Base-by-base conservation (phyloP, 1,284 basidiomycete species). In the Moesziomyces globuligerus region DNA sequence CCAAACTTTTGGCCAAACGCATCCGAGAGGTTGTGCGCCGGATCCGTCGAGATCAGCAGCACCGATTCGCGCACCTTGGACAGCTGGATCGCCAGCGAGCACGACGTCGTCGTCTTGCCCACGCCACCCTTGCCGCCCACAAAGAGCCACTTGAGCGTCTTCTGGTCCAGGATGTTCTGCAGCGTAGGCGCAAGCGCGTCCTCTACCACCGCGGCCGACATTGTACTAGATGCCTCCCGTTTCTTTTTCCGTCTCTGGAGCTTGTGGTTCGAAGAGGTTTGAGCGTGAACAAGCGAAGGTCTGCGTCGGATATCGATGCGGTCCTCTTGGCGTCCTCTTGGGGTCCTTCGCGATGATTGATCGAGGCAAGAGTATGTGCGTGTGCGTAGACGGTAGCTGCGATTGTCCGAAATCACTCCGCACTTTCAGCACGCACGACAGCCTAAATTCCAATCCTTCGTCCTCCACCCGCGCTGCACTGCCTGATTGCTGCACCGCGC, bases 1-100 rank as follows among this genome's bases (percentile, higher is more conserved):
- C 92, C 93, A 84, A 99, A 98, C 85, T 99, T 98, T 83, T 99
- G 95, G 11, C 93, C 92, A 83, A 98, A 98, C 7, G 96, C 95
- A 84, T 98, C 95, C 15, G 94, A 97, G 37, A 99, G 86, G 84
- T 99, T 99, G 86, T 99, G 95, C 37, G 95, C 95, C 11, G 95
- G 96, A 84, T 99, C 95, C 8, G 95, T 99, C 11, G 94, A 98
- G 59, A 82, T 81, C 51, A 82, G 69, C 28, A 82, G 65, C 7
- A 82, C 80, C 41, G 72, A 76, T 54, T 80, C 75, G 43, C 80
- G 73, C 18, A 78, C 76, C 40, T 75, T 64, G 0, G 79, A 72
- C 6, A 82, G 76, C 47, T 81, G 80, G 42, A 80, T 72, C 18
- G 79, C 80, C 7, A 82, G 74, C 21, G 79, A 73, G 42, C 78